Evolutionary conservation across 257 asterid genomes (phyloP), one percentile per base, ranked within the genome.

Genomic region (Scutellaria galericulata): DNA sequence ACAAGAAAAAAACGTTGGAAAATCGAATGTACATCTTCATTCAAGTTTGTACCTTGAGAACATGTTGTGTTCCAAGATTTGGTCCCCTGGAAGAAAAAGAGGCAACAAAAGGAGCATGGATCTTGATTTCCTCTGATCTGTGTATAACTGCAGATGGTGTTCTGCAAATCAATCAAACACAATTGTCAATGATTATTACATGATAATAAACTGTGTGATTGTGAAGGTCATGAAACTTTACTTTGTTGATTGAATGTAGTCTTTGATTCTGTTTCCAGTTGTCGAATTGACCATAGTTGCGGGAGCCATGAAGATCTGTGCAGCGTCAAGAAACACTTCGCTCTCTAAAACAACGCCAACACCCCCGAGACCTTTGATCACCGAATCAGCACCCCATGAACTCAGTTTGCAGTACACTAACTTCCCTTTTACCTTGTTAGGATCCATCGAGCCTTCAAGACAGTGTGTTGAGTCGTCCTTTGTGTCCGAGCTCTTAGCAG

Each of bases 41-140:
- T 39, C 59, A 20, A 66, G 58, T 48, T 51, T 24, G 13, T 77
- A 92, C 98, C 97, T 92, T 92, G 62, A 92, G 90, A 71, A 90
- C 70, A 66, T 65, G 89, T 4, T 54, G 70, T 6, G 95, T 64
- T 78, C 95, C 91, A 1, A 77, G 76, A 81, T 88, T 92, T 41
- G 98, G 98, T 68, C 98, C 97, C 57, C 96, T 76, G 7, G 98
- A 90, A 65, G 98, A 92, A 82, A 92, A 92, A 50, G 97, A 90
- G 58, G 92, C 98, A 1, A 84, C 76, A 52, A 85, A 84, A 22
- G 97, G 97, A 81, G 98, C 94, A 15, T 66, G 79, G 46, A 89
- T 73, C 80, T 83, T 83, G 55, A 89, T 78, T 80, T 84, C 96
- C 75, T 78, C 82, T 8, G 98, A 83, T 73, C 74, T 89, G 55